These are phyloP conservation scores for Senecio squalidus DNA, from an alignment of 140 eudicot species.

Conservation along the genomic window DNA sequence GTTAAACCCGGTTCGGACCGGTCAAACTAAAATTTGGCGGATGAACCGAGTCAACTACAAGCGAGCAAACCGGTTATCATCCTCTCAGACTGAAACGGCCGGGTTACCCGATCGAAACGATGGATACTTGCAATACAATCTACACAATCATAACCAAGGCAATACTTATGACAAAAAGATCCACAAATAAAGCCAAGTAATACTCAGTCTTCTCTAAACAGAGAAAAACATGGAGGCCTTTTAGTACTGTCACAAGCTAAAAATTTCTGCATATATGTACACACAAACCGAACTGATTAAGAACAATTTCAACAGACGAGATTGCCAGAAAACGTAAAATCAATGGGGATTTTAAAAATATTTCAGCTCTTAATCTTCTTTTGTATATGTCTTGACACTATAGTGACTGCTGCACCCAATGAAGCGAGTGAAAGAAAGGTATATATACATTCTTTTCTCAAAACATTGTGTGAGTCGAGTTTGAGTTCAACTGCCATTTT, in stretches of 20 bases:
- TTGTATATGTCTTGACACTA: conserved; percentile 12
- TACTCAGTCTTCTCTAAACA: conserved; percentile 26
- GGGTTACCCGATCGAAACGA: too few relatives aligned
- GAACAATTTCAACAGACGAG: background rate
- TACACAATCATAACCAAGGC: background rate
- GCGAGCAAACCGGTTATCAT: too few relatives aligned
- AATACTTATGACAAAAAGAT: conserved; percentile 29
- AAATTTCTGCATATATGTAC: background rate
- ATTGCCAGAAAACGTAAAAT: background rate
- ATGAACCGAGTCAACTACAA: too few relatives aligned
- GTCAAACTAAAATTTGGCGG: too few relatives aligned
- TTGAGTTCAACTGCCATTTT: too few relatives aligned
- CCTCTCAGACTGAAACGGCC: too few relatives aligned
- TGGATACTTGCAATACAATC: too few relatives aligned
- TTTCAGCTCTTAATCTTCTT: conserved; percentile 14
- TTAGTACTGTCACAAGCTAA: conserved; percentile 17
- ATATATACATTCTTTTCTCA: conserved; percentile 1
- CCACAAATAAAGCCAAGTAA: conserved; percentile 37
- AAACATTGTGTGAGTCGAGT: too few relatives aligned
- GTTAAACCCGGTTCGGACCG: too few relatives aligned
- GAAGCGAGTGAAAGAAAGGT: conserved; percentile 56
- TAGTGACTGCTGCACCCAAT: conserved; percentile 17
- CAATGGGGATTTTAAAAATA: conserved; percentile 17
- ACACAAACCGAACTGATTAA: background rate
- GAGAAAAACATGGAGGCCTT: conserved; percentile 25